Percentiles rank a stretch among this genome's conserved stretches.
phyloP scores from a whole-genome alignment of 75 land plant genomes.

The Picea glauca region DNA sequence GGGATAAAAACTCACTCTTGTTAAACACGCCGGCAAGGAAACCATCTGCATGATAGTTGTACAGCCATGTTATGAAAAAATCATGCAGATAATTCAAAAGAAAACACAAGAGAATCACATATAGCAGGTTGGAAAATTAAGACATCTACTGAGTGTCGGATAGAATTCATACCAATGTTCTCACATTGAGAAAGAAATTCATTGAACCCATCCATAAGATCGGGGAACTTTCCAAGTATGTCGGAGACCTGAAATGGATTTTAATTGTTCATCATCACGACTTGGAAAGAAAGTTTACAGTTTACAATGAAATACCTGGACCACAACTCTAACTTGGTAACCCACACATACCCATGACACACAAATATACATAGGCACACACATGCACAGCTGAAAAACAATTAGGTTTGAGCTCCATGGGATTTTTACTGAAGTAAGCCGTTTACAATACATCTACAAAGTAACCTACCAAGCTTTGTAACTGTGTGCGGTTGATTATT shows the following conservation, averaged over 20 bases:
- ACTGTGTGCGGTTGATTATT: constrained; percentile 68
- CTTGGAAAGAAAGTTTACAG: neutral
- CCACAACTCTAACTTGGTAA: neutral
- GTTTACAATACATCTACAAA: neutral
- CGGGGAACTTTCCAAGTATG: constrained; percentile 78
- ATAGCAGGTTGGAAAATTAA: neutral
- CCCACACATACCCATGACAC: too few relatives aligned
- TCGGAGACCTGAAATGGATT: constrained; percentile 55
- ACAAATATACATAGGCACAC: too few relatives aligned
- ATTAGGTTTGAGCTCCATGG: neutral
- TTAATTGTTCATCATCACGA: neutral
- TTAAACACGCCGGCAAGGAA: constrained; percentile 69
- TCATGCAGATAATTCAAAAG: neutral
- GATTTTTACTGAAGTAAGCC: neutral
- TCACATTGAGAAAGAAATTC: constrained; percentile 83
- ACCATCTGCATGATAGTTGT: constrained; percentile 55
- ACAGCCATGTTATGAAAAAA: neutral
- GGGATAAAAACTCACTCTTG: constrained; percentile 45
- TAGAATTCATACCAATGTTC: constrained; percentile 53
- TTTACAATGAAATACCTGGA: neutral
- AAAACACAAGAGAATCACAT: neutral
- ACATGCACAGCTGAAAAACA: neutral
- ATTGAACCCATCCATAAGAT: constrained; percentile 88
- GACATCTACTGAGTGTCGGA: neutral
- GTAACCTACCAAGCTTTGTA: constrained; percentile 70